A percentile compares a stretch with the other conserved stretches of the same genome.
Evolutionary conservation across 2,329 filamentous ascomycete genomes (phyloP).

Genomic region (Didymella segeticola): DNA sequence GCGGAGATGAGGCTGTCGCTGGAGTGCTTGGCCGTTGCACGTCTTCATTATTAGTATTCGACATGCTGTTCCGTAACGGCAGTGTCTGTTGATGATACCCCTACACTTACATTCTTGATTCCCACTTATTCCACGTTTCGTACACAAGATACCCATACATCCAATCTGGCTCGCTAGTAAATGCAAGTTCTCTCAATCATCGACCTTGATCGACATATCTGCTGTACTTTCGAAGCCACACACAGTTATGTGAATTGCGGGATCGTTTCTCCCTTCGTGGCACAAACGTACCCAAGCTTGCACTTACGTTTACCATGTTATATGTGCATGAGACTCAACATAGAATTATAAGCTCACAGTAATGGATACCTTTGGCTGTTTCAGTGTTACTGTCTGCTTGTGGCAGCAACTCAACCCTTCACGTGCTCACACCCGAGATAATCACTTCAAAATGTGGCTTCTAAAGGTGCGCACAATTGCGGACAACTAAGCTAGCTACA

Average conservation of each 20-base stretch:
- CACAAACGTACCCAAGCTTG: neutral
- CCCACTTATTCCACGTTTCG: neutral
- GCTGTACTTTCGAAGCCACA: neutral
- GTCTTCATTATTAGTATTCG: too few relatives aligned
- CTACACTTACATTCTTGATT: neutral
- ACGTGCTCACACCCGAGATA: neutral
- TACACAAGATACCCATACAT: conserved; percentile 7
- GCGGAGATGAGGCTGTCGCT: conserved; percentile 27
- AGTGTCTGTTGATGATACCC: neutral
- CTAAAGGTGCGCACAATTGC: neutral
- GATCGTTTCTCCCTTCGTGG: neutral
- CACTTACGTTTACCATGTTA: neutral
- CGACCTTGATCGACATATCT: too few relatives aligned
- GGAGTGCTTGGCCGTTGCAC: neutral
- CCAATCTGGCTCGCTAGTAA: neutral
- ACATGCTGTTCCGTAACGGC: neutral
- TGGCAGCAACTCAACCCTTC: neutral
- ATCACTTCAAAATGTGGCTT: neutral
- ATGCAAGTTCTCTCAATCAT: neutral
- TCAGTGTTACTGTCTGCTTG: neutral
- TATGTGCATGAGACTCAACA: neutral
- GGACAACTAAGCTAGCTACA: neutral
- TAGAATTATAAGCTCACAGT: neutral
- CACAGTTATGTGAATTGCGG: neutral
- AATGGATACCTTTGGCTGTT: neutral